These are phyloP conservation scores for Fusarium armeniacum DNA, from an alignment of 2,329 filamentous ascomycete genomes.

Conservation along the genomic window DNA sequence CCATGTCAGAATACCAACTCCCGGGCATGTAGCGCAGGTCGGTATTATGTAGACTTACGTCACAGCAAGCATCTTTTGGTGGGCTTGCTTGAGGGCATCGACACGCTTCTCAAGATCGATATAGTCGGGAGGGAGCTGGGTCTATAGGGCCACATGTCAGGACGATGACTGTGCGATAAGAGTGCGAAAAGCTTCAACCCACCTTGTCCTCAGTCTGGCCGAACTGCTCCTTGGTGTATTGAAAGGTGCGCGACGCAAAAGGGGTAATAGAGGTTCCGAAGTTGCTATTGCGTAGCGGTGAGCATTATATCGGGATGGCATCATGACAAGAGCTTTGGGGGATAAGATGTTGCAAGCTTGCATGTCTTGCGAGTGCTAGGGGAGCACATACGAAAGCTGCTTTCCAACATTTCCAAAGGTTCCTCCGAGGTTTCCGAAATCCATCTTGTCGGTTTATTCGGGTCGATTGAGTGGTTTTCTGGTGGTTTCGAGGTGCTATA, in stretches of 20 bases:
- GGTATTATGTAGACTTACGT: conserved; percentile 74
- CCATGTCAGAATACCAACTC: conserved; percentile 43
- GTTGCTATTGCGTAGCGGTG: conserved; percentile 57
- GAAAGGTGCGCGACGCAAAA: conserved; percentile 92
- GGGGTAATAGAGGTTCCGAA: conserved; percentile 88
- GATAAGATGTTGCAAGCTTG: conserved; percentile 11
- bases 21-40: background rate
- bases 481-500: conserved; percentile 16
- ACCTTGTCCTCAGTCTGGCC: conserved; percentile 96
- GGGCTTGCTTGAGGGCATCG: conserved; percentile 95
- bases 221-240: conserved; percentile 98
- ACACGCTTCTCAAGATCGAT: conserved; percentile 98
- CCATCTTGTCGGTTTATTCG: conserved; percentile 58
- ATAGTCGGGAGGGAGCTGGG: conserved; percentile 96
- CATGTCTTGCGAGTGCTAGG: conserved; percentile 29
- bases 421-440: conserved; percentile 64
- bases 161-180: conserved; percentile 36
- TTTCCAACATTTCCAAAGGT: conserved; percentile 64
- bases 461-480: conserved; percentile 18
- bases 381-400: conserved; percentile 62
- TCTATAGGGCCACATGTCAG: conserved; percentile 66
- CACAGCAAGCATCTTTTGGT: conserved; percentile 96
- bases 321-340: conserved; percentile 24
- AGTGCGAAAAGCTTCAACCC: conserved; percentile 33
- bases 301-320: conserved; percentile 29